Conservation (phyloP, 331 rosid species). For the Malus hybrid region DNA sequence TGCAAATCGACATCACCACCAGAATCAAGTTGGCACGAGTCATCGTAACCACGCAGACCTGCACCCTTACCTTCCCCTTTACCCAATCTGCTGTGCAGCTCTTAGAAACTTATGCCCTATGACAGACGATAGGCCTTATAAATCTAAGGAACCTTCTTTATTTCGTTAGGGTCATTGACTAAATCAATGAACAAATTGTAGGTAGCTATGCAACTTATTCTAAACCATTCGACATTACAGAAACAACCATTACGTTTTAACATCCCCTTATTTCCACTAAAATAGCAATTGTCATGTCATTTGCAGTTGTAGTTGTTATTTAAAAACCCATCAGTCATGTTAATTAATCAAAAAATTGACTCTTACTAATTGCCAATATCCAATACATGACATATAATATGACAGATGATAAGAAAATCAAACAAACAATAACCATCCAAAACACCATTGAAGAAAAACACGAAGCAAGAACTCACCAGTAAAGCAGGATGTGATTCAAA, state of each 20-base stretch:
- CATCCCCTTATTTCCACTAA: neutral
- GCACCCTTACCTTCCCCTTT: neutral
- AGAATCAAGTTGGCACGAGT: constrained; percentile 15
- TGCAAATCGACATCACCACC: constrained; percentile 23
- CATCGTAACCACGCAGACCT: constrained; percentile 1
- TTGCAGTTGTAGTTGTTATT: neutral
- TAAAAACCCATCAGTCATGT: neutral
- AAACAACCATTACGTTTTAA: neutral
- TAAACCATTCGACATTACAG: neutral
- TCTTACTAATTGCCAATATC: neutral
- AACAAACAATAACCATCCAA: neutral
- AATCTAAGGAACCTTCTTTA: neutral
- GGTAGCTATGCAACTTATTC: neutral
- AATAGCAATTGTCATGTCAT: neutral
- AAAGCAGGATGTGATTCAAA: constrained; percentile 85
- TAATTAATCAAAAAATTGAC: neutral
- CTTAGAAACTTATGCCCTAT: neutral
- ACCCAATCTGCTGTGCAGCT: neutral
- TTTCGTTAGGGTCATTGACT: neutral
- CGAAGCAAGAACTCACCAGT: constrained; percentile 32
- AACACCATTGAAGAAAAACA: neutral
- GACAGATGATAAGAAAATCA: neutral
- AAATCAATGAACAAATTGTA: neutral
- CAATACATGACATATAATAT: neutral
- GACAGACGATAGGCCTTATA: neutral